phyloP scores from a whole-genome alignment of 1,284 basidiomycete species.

The Ceratobasidium sp. region DNA sequence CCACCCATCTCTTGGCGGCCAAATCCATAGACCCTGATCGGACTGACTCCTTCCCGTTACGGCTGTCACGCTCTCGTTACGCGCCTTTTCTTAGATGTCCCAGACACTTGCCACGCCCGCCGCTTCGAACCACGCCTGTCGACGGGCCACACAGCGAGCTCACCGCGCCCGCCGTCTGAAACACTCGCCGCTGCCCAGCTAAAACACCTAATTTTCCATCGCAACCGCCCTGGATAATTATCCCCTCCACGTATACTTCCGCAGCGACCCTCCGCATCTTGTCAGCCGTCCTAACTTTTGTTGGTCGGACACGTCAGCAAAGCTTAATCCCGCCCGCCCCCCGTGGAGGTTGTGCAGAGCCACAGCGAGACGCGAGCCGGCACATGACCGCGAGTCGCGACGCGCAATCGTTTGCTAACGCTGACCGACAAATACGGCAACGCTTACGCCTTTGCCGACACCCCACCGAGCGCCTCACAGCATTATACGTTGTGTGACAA shows the following conservation, averaged over 20 bases:
- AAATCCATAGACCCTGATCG: slow-evolving; percentile 10
- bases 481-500: neutral
- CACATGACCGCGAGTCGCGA: neutral
- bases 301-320: slow-evolving; percentile 2
- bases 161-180: neutral
- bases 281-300: neutral
- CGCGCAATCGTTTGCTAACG: neutral
- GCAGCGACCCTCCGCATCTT: neutral
- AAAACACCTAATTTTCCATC: slow-evolving; percentile 36
- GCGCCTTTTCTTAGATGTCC: neutral
- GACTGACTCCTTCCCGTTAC: slow-evolving; percentile 22
- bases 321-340: neutral
- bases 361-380: slow-evolving; percentile 3
- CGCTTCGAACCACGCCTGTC: neutral
- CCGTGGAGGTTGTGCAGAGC: neutral
- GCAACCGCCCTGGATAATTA: slow-evolving; percentile 23
- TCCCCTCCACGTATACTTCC: neutral
- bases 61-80: slow-evolving; percentile 16
- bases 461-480: too few relatives aligned
- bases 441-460: too few relatives aligned
- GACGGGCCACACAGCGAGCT: neutral
- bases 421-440: slow-evolving; percentile 15
- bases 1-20: slow-evolving; percentile 13
- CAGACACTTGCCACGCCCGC: neutral
- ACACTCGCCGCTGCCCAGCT: neutral